Conservation (phyloP, 495 filamentous ascomycete genomes). For the Thermothielavioides terrestris region DNA sequence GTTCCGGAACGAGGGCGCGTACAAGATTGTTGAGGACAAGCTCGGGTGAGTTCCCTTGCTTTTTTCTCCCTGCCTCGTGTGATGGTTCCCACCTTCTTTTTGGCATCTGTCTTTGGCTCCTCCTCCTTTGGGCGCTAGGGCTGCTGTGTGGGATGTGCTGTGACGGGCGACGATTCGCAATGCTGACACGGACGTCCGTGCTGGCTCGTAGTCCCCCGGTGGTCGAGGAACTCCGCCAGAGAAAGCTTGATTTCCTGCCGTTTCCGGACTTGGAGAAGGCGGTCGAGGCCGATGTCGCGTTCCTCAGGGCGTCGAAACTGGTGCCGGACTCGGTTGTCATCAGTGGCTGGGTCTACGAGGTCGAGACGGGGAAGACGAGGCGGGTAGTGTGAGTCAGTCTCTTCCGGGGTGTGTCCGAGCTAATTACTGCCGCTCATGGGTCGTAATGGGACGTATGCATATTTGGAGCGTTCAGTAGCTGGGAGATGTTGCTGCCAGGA, state of each 20-base stretch:
- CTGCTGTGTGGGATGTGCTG: too few relatives aligned
- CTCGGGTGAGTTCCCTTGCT: constrained; percentile 27
- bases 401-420: background rate
- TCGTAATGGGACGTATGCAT: too few relatives aligned
- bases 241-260: constrained; percentile 50
- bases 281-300: constrained; percentile 57
- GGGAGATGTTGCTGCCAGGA: too few relatives aligned
- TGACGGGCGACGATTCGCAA: too few relatives aligned
- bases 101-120: too few relatives aligned
- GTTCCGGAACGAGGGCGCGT: constrained; percentile 59
- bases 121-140: background rate
- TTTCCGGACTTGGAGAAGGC: constrained; percentile 56
- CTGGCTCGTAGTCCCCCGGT: too few relatives aligned
- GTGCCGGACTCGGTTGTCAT: constrained; percentile 51
- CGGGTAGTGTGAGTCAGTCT: constrained; percentile 35
- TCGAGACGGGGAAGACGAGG: constrained; percentile 63
- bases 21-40: constrained; percentile 48
- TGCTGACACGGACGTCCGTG: too few relatives aligned
- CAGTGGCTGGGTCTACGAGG: constrained; percentile 74
- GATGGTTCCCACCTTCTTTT: too few relatives aligned
- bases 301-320: constrained; percentile 50
- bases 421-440: too few relatives aligned
- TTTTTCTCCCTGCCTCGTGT: too few relatives aligned
- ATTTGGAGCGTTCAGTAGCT: too few relatives aligned
- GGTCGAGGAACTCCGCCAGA: constrained; percentile 16